Evolutionary conservation across 75 land plant species (phyloP), one percentile per base, ranked within the genome.

Genomic region (Larix kaempferi): DNA sequence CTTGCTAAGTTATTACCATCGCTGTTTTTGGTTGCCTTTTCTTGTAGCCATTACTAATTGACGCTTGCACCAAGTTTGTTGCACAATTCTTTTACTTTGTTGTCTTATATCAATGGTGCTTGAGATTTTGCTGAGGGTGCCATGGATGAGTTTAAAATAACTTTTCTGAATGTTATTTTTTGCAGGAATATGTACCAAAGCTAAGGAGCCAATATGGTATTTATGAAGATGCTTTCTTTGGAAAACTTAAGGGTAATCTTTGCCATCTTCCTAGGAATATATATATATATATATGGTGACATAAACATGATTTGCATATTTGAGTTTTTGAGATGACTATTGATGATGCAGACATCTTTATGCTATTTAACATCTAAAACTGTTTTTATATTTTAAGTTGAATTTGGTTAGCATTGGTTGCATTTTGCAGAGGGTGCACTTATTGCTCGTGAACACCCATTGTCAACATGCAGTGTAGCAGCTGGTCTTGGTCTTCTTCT

Each of bases 171-270:
- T 35, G 1, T 67, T 39, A 35, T 67, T 33, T 44, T 39, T 22
- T 81, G 76, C 85, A 89, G 91, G 82, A 89, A 56, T 73, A 76
- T 59, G 57, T 85, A 5, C 80, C 80, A 22, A 79, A 76, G 39
- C 59, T 78, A 55, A 37, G 33, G 41, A 77, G 81, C 39, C 81
- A 81, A 62, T 90, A 83, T 44, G 71, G 15, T 59, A 19, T 56
- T 73, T 88, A 90, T 77, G 92, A 90, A 78, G 88, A 88, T 59
- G 77, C 86, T 56, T 85, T 90, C 73, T 67, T 90, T 75, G 60
- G 74, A 33, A 85, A 87, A 79, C 62, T 87, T 13, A 88, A 85
- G 84, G 92, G 92, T 90, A 65, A 73, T 7, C 25, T 79, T 19
- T 37, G 23, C 7, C n/a, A 33, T 25, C 6, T 74, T 8, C 55